Percentiles rank a stretch among this genome's conserved stretches.
Evolutionary conservation across 1,139 yeast genomes (phyloP).

Genomic region (Geotrichum reessii): DNA sequence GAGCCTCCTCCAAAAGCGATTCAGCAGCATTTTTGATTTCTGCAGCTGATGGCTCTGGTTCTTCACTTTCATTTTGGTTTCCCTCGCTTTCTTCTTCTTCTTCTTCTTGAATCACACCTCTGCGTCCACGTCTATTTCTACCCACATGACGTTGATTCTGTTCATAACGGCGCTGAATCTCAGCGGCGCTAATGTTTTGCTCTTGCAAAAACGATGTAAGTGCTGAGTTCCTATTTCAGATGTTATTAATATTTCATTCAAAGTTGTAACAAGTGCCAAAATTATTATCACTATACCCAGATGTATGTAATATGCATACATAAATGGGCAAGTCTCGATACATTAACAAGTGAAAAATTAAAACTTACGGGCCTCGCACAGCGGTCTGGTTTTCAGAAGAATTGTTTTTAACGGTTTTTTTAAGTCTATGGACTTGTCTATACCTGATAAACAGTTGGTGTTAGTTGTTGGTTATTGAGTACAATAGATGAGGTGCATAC

Average conservation of each 20-base stretch:
- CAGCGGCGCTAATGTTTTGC: slow-evolving; percentile 62
- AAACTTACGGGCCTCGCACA: slow-evolving; percentile 31
- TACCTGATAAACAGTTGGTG: slow-evolving; percentile 7
- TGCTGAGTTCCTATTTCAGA: slow-evolving; percentile 36
- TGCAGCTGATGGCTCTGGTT: slow-evolving; percentile 8
- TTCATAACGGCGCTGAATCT: slow-evolving; percentile 59
- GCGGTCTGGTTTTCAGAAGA: slow-evolving; percentile 2
- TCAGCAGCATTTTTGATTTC: slow-evolving; percentile 17
- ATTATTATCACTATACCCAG: background rate
- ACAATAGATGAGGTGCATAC: background rate
- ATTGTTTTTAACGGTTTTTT: slow-evolving; percentile 2
- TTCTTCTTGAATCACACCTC: slow-evolving; percentile 14
- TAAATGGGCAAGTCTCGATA: background rate
- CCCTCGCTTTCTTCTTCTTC: slow-evolving; percentile 16
- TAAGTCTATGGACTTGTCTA: slow-evolving; percentile 11
- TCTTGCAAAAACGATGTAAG: slow-evolving; percentile 43
- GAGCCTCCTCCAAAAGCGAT: slow-evolving; percentile 4
- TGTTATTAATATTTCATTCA: background rate
- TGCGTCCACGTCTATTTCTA: slow-evolving; percentile 20
- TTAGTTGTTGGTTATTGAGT: background rate
- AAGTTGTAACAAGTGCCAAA: background rate
- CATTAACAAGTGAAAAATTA: background rate
- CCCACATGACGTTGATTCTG: slow-evolving; percentile 28
- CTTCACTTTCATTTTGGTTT: slow-evolving; percentile 19
- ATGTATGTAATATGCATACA: background rate